A percentile compares a stretch with the other conserved stretches of the same genome.
Evolutionary conservation across 352 stramenopile species (phyloP).

Genomic region (Globisporangium alternatum): DNA sequence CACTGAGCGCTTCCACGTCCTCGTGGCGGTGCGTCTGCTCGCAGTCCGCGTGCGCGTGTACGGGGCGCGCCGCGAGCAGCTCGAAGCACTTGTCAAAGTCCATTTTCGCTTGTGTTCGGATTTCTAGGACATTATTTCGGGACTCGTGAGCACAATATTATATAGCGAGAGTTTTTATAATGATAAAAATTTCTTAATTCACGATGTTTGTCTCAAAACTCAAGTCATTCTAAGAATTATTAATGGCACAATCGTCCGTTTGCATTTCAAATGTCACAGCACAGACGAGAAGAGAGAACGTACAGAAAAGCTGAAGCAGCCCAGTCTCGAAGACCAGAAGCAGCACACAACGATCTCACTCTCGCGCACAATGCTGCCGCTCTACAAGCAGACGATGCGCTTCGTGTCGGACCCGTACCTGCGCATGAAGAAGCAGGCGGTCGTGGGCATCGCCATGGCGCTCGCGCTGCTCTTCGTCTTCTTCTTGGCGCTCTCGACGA

Average conservation of each 20-base stretch:
- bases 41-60: slow-evolving; percentile 58
- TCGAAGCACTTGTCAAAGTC: slow-evolving; percentile 65
- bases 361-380: slow-evolving; percentile 34
- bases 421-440: slow-evolving; percentile 51
- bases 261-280: too few species aligned
- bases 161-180: too few species aligned
- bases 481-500: slow-evolving; percentile 31
- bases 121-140: too few species aligned
- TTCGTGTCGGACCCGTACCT: slow-evolving; percentile 55
- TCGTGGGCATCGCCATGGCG: slow-evolving; percentile 29
- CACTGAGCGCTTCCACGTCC: slow-evolving; percentile 18
- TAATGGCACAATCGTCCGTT: too few species aligned
- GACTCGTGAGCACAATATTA: too few species aligned
- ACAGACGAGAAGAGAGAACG: neutral
- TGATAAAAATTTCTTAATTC: too few species aligned
- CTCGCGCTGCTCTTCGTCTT: slow-evolving; percentile 66
- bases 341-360: neutral
- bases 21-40: slow-evolving; percentile 29
- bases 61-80: slow-evolving; percentile 56
- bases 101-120: slow-evolving; percentile 29
- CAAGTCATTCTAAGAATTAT: too few species aligned
- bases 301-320: neutral
- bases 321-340: neutral
- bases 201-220: slow-evolving; percentile 11
- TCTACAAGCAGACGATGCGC: slow-evolving; percentile 66